These are phyloP conservation scores for Tieghemostelium lacteum DNA, from an alignment of 78 protist genomes.

Conservation along the genomic window DNA sequence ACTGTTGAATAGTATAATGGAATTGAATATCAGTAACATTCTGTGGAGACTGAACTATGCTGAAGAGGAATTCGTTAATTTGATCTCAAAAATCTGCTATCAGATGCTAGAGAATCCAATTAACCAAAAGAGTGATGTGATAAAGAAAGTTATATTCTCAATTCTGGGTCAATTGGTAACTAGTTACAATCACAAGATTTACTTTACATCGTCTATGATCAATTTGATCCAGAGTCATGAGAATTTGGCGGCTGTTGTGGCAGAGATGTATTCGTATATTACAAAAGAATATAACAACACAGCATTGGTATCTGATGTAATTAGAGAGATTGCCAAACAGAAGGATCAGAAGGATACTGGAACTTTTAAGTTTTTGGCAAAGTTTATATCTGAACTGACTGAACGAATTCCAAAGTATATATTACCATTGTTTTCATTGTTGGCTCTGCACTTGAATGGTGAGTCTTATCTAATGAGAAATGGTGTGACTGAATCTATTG, in stretches of 20 bases:
- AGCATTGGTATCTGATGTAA: neutral
- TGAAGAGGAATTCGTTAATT: constrained; percentile 28
- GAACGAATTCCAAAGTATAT: constrained; percentile 15
- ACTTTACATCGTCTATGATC: neutral
- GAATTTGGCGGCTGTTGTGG: neutral
- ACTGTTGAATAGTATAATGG: neutral
- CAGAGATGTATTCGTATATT: constrained; percentile 12
- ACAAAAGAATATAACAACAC: constrained; percentile 7
- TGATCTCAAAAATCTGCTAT: constrained; percentile 8
- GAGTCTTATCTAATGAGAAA: constrained; percentile 68
- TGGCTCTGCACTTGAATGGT: constrained; percentile 15
- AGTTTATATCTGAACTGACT: constrained; percentile 30
- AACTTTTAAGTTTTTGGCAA: constrained; percentile 22
- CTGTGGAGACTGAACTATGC: constrained; percentile 43
- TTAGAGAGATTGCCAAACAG: constrained; percentile 28
- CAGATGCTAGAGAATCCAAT: constrained; percentile 14
- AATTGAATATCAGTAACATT: constrained; percentile 7
- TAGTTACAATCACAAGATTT: neutral
- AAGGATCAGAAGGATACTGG: constrained; percentile 17
- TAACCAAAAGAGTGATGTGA: constrained; percentile 1
- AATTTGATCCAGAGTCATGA: neutral
- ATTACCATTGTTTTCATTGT: neutral
- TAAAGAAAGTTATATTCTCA: constrained; percentile 15
- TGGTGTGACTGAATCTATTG: constrained; percentile 52
- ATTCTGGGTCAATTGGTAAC: neutral